Conservation (phyloP, 495 filamentous ascomycete species). For the Annulohypoxylon maeteangense region DNA sequence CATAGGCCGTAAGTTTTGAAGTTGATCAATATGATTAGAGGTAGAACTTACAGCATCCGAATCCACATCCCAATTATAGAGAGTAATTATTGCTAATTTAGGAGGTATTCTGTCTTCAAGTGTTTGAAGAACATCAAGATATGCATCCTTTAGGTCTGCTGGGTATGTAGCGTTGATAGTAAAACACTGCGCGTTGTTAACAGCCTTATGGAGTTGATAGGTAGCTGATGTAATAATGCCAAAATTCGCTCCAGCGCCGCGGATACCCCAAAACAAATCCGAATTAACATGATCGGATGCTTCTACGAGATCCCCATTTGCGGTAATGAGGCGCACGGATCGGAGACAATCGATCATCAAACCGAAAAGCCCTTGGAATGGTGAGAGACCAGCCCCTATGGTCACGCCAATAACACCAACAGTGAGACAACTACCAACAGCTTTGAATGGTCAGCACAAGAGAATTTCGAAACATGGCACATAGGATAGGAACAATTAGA, state of each 20-base stretch:
- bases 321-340: conserved; percentile 49
- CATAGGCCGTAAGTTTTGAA: conserved; percentile 9
- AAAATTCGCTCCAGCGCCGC: conserved; percentile 62
- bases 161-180: conserved; percentile 48
- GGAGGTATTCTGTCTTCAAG: conserved; percentile 40
- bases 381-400: conserved; percentile 56
- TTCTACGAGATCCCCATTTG: conserved; percentile 46
- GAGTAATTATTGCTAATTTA: conserved; percentile 28
- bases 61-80: conserved; percentile 12
- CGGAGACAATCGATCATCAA: conserved; percentile 50
- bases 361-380: conserved; percentile 51
- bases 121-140: conserved; percentile 44
- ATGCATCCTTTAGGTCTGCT: conserved; percentile 21
- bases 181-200: conserved; percentile 45
- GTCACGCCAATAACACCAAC: conserved; percentile 52
- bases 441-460: background rate
- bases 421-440: conserved; percentile 35
- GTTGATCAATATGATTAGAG: background rate
- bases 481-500: background rate
- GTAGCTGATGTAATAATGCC: conserved; percentile 58
- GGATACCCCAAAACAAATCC: conserved; percentile 60
- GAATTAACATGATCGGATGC: conserved; percentile 49
- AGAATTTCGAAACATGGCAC: background rate
- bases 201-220: conserved; percentile 43
- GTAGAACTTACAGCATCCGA: conserved; percentile 14